phyloP scores from a whole-genome alignment of 2,329 filamentous ascomycete species.

The Immersiporthe knoxdaviesiana region DNA sequence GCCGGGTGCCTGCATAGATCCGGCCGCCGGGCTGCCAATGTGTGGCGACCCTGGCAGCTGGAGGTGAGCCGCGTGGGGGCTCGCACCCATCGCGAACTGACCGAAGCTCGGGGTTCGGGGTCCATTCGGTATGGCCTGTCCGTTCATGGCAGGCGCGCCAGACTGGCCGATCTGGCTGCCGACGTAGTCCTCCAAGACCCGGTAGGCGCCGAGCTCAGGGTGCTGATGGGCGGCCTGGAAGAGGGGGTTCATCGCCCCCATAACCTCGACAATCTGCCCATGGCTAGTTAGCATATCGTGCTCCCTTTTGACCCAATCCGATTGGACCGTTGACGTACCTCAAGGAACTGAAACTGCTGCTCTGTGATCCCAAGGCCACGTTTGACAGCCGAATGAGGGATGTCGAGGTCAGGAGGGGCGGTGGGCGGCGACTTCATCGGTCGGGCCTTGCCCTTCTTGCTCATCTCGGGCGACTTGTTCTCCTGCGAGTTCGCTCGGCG shows the following conservation, averaged over 20 bases:
- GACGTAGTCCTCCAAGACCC: slow-evolving; percentile 65
- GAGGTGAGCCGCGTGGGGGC: slow-evolving; percentile 62
- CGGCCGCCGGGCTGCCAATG: slow-evolving; percentile 63
- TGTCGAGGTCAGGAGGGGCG: slow-evolving; percentile 62
- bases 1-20: slow-evolving; percentile 64
- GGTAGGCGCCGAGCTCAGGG: slow-evolving; percentile 57
- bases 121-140: slow-evolving; percentile 40
- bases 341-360: slow-evolving; percentile 66
- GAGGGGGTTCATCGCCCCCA: slow-evolving; percentile 68
- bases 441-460: slow-evolving; percentile 65
- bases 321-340: slow-evolving; percentile 48
- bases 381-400: slow-evolving; percentile 63
- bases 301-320: slow-evolving; percentile 5
- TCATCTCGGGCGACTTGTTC: slow-evolving; percentile 67
- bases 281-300: slow-evolving; percentile 34
- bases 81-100: slow-evolving; percentile 63
- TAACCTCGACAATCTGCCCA: slow-evolving; percentile 64
- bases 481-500: slow-evolving; percentile 61
- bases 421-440: slow-evolving; percentile 62
- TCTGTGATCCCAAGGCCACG: slow-evolving; percentile 61
- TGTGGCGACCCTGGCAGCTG: slow-evolving; percentile 66
- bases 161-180: slow-evolving; percentile 47
- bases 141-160: slow-evolving; percentile 47
- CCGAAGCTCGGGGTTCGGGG: slow-evolving; percentile 59
- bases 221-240: slow-evolving; percentile 49